A percentile compares a stretch with the other conserved stretches of the same genome.
These are phyloP conservation scores for Aschersonia sp. DNA, from an alignment of 2,329 filamentous ascomycete species.

Conservation along the genomic window DNA sequence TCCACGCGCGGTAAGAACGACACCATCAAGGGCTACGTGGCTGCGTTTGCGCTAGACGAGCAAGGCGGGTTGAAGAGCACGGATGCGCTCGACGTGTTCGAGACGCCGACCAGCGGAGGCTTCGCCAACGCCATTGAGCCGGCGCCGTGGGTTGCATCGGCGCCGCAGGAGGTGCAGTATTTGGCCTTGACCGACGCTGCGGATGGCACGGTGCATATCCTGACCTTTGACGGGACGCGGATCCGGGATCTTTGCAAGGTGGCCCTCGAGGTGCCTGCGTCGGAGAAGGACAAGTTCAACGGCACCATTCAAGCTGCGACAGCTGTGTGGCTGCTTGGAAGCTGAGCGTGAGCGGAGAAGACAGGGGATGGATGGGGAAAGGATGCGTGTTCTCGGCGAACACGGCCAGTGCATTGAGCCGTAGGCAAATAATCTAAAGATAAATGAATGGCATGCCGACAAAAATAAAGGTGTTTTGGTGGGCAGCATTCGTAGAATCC, in stretches of 20 bases:
- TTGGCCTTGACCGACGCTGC: conserved; percentile 8
- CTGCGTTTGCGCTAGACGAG: conserved; percentile 5
- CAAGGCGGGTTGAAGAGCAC: conserved; percentile 4
- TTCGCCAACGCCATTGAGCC: conserved; percentile 9
- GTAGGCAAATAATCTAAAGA: no score
- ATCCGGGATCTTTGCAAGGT: not conserved
- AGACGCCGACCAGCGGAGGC: conserved; percentile 8
- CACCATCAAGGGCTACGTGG: conserved; percentile 7
- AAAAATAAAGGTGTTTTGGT: no score
- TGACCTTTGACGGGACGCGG: conserved; percentile 6
- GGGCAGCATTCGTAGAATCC: no score
- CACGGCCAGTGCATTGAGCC: not conserved
- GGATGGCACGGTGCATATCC: conserved; percentile 5
- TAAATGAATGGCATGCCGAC: no score
- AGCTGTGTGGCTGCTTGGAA: not conserved
- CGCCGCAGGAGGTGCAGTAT: conserved; percentile 1
- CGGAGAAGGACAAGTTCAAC: not conserved
- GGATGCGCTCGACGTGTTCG: conserved; percentile 5
- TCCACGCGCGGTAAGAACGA: conserved; percentile 6
- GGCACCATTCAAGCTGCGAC: not conserved
- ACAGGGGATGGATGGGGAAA: not conserved
- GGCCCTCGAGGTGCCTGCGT: not conserved
- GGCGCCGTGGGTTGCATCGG: conserved; percentile 4
- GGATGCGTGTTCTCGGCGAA: not conserved
- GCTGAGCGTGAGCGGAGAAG: not conserved